Evolutionary conservation across 2,329 filamentous ascomycete species (phyloP).

Genomic region (Ophiostoma angusticollis): DNA sequence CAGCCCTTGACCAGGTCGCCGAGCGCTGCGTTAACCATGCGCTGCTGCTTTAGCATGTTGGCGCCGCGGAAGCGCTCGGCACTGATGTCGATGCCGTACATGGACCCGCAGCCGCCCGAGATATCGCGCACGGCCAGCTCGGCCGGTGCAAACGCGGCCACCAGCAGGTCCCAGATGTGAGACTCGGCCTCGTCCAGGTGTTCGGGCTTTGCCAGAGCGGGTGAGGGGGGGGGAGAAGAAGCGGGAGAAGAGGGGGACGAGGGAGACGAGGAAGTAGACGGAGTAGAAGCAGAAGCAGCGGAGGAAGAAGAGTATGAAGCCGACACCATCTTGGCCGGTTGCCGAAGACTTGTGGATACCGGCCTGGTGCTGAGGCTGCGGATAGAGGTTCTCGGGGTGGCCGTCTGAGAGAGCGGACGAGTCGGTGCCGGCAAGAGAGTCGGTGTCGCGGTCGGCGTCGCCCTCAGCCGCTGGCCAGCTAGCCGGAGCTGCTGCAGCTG

Average conservation of each 20-base stretch:
- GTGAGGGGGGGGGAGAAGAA: neutral
- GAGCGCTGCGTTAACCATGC: slow-evolving; percentile 63
- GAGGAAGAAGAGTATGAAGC: too few species aligned
- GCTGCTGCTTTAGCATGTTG: slow-evolving; percentile 67
- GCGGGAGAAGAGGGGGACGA: neutral
- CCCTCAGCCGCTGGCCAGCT: too few species aligned
- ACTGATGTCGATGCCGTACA: slow-evolving; percentile 73
- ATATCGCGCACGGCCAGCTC: slow-evolving; percentile 60
- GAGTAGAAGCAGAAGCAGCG: too few species aligned
- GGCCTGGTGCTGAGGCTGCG: too few species aligned
- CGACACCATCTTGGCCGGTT: too few species aligned
- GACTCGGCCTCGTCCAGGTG: slow-evolving; percentile 43
- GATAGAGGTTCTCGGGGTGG: too few species aligned
- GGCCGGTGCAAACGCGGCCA: slow-evolving; percentile 35
- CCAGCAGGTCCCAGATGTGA: slow-evolving; percentile 43
- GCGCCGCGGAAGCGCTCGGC: slow-evolving; percentile 58
- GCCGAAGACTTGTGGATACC: too few species aligned
- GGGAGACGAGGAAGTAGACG: too few species aligned
- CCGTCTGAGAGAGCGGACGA: too few species aligned
- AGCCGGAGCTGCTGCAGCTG: too few species aligned
- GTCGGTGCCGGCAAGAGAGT: too few species aligned
- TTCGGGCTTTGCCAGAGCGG: slow-evolving; percentile 29
- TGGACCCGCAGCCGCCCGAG: slow-evolving; percentile 71
- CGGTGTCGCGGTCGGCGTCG: too few species aligned
- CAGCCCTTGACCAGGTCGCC: slow-evolving; percentile 65